These are phyloP conservation scores for Phytophthora pisi DNA, from an alignment of 352 stramenopile species.

Conservation along the genomic window DNA sequence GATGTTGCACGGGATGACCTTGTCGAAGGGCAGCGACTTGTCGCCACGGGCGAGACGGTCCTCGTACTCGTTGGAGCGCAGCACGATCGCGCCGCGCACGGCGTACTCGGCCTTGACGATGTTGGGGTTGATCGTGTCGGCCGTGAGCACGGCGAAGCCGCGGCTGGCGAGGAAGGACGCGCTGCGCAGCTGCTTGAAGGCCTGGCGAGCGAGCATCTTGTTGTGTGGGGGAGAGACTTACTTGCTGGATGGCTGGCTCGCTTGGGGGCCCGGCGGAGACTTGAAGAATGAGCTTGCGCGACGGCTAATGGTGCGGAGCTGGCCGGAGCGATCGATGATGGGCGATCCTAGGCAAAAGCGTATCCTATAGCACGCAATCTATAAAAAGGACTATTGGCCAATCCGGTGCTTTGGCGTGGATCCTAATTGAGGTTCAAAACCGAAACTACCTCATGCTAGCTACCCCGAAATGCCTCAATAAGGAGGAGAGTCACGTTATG, in stretches of 20 bases:
- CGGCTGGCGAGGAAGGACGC: conserved; percentile 29
- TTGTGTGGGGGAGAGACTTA: neutral
- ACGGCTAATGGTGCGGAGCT: conserved; percentile 18
- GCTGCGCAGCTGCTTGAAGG: conserved; percentile 36
- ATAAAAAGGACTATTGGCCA: conserved; percentile 13
- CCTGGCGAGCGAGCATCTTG: conserved; percentile 40
- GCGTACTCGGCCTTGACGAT: conserved; percentile 88
- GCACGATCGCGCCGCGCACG: conserved; percentile 86
- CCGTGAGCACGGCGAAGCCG: conserved; percentile 73
- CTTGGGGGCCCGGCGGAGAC: conserved; percentile 30
- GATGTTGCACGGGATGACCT: conserved; percentile 98
- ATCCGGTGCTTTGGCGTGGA: conserved; percentile 19
- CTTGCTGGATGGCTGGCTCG: conserved; percentile 8
- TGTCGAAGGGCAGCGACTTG: conserved; percentile 84
- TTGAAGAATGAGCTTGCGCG: conserved; percentile 37
- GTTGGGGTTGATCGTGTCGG: conserved; percentile 62
- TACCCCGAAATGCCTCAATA: too few relatives aligned
- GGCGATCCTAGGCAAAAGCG: conserved; percentile 4
- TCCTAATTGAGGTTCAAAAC: neutral
- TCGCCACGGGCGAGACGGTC: conserved; percentile 67
- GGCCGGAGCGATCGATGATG: conserved; percentile 16
- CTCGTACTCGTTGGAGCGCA: conserved; percentile 80
- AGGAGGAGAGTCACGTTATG: too few relatives aligned
- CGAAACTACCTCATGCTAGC: too few relatives aligned
- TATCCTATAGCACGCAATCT: conserved; percentile 1